phyloP scores from a whole-genome alignment of 2,329 filamentous ascomycete genomes.

The Microcera coccophila region DNA sequence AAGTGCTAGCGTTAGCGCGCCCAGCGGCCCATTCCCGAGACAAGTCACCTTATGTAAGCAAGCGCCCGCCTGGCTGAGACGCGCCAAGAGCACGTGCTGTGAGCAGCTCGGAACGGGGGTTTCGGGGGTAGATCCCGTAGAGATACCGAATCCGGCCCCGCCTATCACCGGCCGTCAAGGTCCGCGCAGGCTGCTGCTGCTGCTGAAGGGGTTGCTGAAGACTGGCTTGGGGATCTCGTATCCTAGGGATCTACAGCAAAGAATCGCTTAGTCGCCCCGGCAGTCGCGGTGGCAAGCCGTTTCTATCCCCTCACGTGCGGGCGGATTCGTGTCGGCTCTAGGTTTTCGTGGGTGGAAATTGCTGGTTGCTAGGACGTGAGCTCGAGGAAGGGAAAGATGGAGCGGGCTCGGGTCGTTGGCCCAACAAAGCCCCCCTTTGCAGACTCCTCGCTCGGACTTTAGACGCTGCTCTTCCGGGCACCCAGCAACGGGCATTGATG shows the following conservation, averaged over 20 bases:
- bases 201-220: too few relatives aligned
- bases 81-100: constrained; percentile 7
- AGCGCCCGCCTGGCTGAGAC: not conserved
- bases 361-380: not conserved
- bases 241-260: not conserved
- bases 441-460: constrained; percentile 12
- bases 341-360: constrained; percentile 1
- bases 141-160: not conserved
- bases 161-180: constrained; percentile 12
- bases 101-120: constrained; percentile 1
- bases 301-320: constrained; percentile 8
- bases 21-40: not conserved
- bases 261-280: not conserved
- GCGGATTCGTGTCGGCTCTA: constrained; percentile 3
- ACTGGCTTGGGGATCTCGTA: constrained; percentile 2
- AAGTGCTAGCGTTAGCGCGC: constrained; percentile 2
- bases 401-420: constrained; percentile 10
- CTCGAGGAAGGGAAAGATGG: not conserved
- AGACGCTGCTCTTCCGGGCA: constrained; percentile 17
- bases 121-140: constrained; percentile 2
- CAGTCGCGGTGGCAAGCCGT: constrained; percentile 10
- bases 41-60: too few relatives aligned
- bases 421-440: constrained; percentile 14
- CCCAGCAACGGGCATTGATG: constrained; percentile 16
- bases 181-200: not conserved